Percentiles rank a stretch among this genome's conserved stretches.
Conservation (phyloP, 2,329 filamentous ascomycete genomes). For the Colletotrichum filicis region DNA sequence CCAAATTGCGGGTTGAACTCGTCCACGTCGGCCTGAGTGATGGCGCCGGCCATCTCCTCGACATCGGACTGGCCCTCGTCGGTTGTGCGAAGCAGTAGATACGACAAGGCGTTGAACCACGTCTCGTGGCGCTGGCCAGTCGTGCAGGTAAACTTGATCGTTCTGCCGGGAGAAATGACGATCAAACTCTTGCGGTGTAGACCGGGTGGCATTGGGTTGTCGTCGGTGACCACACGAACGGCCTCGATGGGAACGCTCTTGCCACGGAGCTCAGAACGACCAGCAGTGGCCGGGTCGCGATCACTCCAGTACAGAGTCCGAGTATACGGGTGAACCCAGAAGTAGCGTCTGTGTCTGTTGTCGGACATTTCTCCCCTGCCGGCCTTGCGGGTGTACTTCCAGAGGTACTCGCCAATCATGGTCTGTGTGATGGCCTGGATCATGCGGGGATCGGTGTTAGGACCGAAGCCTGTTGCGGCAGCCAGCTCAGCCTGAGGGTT, state of each 20-base stretch:
- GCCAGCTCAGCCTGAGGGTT: slow-evolving; percentile 71
- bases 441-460: slow-evolving; percentile 92
- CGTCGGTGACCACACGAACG: slow-evolving; percentile 90
- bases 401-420: slow-evolving; percentile 98
- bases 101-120: slow-evolving; percentile 97
- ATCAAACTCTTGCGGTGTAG: slow-evolving; percentile 94
- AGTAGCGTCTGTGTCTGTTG: slow-evolving; percentile 93
- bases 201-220: slow-evolving; percentile 94
- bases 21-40: slow-evolving; percentile 71
- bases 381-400: slow-evolving; percentile 98
- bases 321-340: slow-evolving; percentile 99
- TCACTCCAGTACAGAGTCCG: slow-evolving; percentile 97
- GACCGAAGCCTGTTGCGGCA: slow-evolving; percentile 67
- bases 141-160: slow-evolving; percentile 92
- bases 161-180: slow-evolving; percentile 87
- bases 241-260: slow-evolving; percentile 97
- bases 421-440: slow-evolving; percentile 99
- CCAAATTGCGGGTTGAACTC: slow-evolving; percentile 83
- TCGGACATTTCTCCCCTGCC: slow-evolving; percentile 90
- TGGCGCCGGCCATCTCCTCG: slow-evolving; percentile 66
- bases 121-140: slow-evolving; percentile 96
- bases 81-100: slow-evolving; percentile 83
- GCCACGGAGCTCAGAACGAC: slow-evolving; percentile 77
- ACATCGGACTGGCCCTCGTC: slow-evolving; percentile 71
- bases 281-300: slow-evolving; percentile 82